Evolutionary conservation across 805 yeast species (phyloP), one percentile per base, ranked within the genome.

Genomic region (Yarrowia sp.): DNA sequence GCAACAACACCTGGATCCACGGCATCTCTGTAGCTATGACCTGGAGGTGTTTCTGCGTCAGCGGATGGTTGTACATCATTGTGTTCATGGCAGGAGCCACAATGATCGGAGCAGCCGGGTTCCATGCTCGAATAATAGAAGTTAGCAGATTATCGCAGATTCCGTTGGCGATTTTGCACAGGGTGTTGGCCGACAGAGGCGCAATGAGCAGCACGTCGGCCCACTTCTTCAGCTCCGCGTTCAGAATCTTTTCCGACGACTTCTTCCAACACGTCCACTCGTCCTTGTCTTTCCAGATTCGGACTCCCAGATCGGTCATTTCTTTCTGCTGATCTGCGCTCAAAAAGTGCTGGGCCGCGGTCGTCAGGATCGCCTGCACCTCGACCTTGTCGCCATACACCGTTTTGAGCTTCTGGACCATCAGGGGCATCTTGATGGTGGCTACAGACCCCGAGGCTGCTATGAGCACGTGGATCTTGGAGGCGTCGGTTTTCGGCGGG

Each of bases 401-500:
- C 76, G 91, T 91, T 75, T 88, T 89, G 61, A 95, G 82, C 76
- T 92, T 91, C 74, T 89, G 96, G 71, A 95, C 91, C 46, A 95
- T 92, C 71, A 89, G 77, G 0, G 97, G 97, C 24, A 95, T 88
- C 77, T 95, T 95, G 70, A 95, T 92, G 2, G 98, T 91, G 6
- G 99, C 99, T 3, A 95, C 98, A 1, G 97, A 90, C 0, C 99
- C 99, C 0, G 98, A 91, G 19, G 96, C 96, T 19, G 96, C 99
- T 50, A 95, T 81, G 68, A 95, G 80, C 52, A 95, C 87, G 77
- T 95, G 99, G 68, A 91, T 82, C 74, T 92, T 93, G 52, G 64
- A 46, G 15, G 52, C 13, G 38, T 66, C 68, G 9, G 58, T 55
- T 38, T 65, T 50, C 46, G 69, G 58, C 1, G 64, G 17, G 20